Evolutionary conservation across 2,329 filamentous ascomycete species (phyloP), one percentile per base, ranked within the genome.

Genomic region (Ophiostoma sp.): DNA sequence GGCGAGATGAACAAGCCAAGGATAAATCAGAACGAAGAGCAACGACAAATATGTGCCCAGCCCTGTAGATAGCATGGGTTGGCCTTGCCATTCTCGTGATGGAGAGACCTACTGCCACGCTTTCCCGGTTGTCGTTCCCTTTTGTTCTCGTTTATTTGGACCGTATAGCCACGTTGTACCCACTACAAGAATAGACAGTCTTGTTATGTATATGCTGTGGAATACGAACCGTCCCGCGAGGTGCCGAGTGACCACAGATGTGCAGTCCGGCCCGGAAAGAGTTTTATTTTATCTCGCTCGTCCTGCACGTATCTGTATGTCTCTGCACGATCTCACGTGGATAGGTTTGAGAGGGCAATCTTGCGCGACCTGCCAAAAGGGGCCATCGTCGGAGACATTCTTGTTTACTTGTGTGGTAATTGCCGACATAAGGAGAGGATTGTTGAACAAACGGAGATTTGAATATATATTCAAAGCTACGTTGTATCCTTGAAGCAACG

Each of bases 21-120:
- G 61, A 64, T 17, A 45, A 42, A 45, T 64, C 22, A 25, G 36
- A 28, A 55, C 22, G 50, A 55, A 55, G 25, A 25, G 15, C 50
- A 6, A 48, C 15, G 42, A 19, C 15, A 19, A 3, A 48, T 48
- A 61, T 1, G 31, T n/a, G 31, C 57, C 42, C 59, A 64, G 59
- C 59, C 59, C 33, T 64, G 59, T 64, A 19, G 59, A 25, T 64
- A 64, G 33, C 59, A 42, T 15, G 59, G 33, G 33, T 42, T 64
- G 19, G 12, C 28, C 8, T 3, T 4, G 15, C 42, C 15, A 28
- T 12, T 42, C 59, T 64, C 59, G 59, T 64, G 59, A 15, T 33
- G 55, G 55, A 33, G 55, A 36, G 55, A 59, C 55, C 50, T 55
- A 12, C 22, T 25, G 50, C 50, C 50, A 55, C 50, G 25, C 50